Evolutionary conservation across 768 basidiomycete genomes (phyloP).

Genomic region (Serendipita vermifera): DNA sequence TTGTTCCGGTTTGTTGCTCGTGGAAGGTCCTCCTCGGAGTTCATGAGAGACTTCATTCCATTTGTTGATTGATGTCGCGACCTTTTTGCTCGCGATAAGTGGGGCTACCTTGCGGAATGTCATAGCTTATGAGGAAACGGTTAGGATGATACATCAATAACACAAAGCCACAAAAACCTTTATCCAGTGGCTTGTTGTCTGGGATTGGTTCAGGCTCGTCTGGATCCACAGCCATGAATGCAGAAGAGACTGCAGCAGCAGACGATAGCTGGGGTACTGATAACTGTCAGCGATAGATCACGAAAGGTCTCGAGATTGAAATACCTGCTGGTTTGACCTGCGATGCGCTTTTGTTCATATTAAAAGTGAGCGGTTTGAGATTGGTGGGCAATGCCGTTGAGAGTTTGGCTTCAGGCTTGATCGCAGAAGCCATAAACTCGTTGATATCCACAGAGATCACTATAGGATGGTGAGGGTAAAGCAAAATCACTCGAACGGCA

Average conservation of each 20-base stretch:
- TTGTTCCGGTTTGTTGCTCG: slow-evolving; percentile 12
- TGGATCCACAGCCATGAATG: slow-evolving; percentile 55
- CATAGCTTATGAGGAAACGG: slow-evolving; percentile 19
- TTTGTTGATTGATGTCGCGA: slow-evolving; percentile 54
- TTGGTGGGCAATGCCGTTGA: neutral
- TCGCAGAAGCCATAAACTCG: slow-evolving; percentile 5
- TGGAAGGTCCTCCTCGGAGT: slow-evolving; percentile 38
- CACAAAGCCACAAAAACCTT: neutral
- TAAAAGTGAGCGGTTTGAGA: slow-evolving; percentile 62
- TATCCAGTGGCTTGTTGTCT: slow-evolving; percentile 7
- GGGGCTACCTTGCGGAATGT: slow-evolving; percentile 66
- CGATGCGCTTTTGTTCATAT: slow-evolving; percentile 41
- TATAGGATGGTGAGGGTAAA: no score
- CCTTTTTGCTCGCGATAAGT: slow-evolving; percentile 77
- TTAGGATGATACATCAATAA: no score
- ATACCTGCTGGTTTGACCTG: slow-evolving; percentile 3
- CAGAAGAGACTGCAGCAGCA: slow-evolving; percentile 26
- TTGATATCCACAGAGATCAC: slow-evolving; percentile 5
- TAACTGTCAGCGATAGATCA: no score
- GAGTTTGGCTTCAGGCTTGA: neutral
- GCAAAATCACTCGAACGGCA: no score
- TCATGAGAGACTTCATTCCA: slow-evolving; percentile 96
- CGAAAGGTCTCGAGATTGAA: no score
- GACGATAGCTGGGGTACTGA: no score
- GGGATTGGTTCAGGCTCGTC: slow-evolving; percentile 13